Percentiles rank a stretch among this genome's conserved stretches.
These are phyloP conservation scores for Bryopsis sp. DNA, from an alignment of 139 green algal genomes.

Conservation along the genomic window DNA sequence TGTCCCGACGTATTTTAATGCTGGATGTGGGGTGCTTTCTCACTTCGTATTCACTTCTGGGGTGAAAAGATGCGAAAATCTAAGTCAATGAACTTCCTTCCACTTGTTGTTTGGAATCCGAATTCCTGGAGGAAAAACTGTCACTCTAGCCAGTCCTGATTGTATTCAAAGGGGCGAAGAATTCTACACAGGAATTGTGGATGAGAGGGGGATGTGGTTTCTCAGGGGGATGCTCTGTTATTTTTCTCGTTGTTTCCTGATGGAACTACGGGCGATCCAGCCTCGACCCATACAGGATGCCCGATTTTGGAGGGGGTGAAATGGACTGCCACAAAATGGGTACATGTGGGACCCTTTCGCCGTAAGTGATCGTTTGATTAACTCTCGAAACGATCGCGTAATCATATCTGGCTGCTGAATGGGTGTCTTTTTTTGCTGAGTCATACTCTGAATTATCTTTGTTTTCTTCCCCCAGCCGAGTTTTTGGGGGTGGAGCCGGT, in stretches of 20 bases:
- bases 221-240: conserved; percentile 46
- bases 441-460: neutral
- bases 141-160: no score
- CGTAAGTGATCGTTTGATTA: conserved; percentile 4
- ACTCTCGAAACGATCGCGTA: neutral
- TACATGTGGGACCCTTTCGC: conserved; percentile 35
- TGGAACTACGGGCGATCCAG: conserved; percentile 4
- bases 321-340: conserved; percentile 46
- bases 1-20: no score
- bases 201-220: neutral
- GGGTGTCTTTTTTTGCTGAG: neutral
- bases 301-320: conserved; percentile 52
- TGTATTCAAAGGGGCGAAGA: no score
- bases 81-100: no score
- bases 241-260: conserved; percentile 28
- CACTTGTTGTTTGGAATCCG: no score
- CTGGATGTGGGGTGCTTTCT: no score
- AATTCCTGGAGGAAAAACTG: no score
- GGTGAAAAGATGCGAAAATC: no score
- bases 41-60: no score
- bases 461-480: neutral
- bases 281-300: conserved; percentile 51
- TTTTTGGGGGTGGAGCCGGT: neutral
- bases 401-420: neutral
- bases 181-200: neutral